A percentile compares a stretch with the other conserved stretches of the same genome.
These are phyloP conservation scores for Forsythia viridissima DNA, from an alignment of 257 asterid genomes.

Conservation along the genomic window DNA sequence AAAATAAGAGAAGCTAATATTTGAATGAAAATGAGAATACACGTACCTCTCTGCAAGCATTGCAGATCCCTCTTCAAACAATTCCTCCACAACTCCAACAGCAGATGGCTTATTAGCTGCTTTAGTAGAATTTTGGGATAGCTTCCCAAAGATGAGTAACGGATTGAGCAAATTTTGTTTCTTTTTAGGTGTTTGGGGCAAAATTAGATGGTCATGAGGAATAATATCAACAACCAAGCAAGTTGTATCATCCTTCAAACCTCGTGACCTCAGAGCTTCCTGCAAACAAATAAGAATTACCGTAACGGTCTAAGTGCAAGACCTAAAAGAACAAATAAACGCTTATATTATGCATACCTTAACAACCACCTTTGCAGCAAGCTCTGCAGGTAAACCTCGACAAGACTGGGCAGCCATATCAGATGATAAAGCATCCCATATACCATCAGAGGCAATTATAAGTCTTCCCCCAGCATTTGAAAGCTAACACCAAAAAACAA, in stretches of 20 bases:
- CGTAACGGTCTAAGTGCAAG: slow-evolving; percentile 1
- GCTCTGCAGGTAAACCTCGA: slow-evolving; percentile 96
- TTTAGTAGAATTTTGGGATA: slow-evolving; percentile 46
- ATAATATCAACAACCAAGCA: slow-evolving; percentile 99
- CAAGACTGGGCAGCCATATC: slow-evolving; percentile 87
- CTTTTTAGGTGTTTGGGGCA: slow-evolving; percentile 68
- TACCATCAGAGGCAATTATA: slow-evolving; percentile 96
- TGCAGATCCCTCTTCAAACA: slow-evolving; percentile 99
- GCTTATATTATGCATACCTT: slow-evolving; percentile 49
- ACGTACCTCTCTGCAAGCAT: slow-evolving; percentile 94
- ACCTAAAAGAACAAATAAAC: not conserved
- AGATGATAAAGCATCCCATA: slow-evolving; percentile 94
- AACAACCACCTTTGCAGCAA: slow-evolving; percentile 96
- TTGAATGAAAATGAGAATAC: not conserved
- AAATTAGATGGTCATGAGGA: slow-evolving; percentile 77
- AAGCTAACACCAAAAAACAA: slow-evolving; percentile 50
- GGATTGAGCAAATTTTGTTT: slow-evolving; percentile 72
- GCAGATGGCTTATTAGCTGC: slow-evolving; percentile 77
- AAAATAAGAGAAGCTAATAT: not conserved
- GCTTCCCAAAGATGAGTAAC: slow-evolving; percentile 58
- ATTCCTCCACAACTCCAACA: slow-evolving; percentile 91
- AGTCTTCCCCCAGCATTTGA: slow-evolving; percentile 98
- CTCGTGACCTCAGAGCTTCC: slow-evolving; percentile 98
- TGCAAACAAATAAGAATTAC: slow-evolving; percentile 38
- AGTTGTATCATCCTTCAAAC: slow-evolving; percentile 98